Percentiles rank a stretch among this genome's conserved stretches.
Evolutionary conservation across 805 yeast species (phyloP).

Genomic region (Clavispora vitiphila): DNA sequence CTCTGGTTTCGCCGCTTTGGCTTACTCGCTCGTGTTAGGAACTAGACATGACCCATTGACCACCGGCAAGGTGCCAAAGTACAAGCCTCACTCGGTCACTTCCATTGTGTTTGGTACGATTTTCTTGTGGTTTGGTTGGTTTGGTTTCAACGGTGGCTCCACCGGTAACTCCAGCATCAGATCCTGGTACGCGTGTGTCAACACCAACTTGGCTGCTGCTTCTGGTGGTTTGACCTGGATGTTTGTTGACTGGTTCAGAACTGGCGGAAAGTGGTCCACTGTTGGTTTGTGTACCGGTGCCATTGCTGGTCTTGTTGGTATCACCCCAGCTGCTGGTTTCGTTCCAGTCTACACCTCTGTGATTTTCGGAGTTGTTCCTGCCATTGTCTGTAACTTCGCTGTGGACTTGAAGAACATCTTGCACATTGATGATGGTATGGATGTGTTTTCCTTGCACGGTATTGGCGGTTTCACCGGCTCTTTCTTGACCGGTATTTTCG

Average conservation of each 20-base stretch:
- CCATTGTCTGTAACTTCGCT: constrained; percentile 71
- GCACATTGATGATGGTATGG: constrained; percentile 90
- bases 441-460: constrained; percentile 90
- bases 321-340: constrained; percentile 96
- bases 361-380: constrained; percentile 14
- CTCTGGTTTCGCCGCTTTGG: constrained; percentile 91
- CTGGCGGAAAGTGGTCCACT: constrained; percentile 86
- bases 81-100: constrained; percentile 90
- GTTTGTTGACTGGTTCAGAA: constrained; percentile 82
- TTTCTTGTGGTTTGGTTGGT: constrained; percentile 98
- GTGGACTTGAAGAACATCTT: constrained; percentile 71
- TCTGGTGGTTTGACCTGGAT: constrained; percentile 93
- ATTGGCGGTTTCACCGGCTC: constrained; percentile 89
- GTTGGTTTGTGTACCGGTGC: constrained; percentile 94
- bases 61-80: constrained; percentile 68
- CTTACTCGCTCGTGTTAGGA: constrained; percentile 89
- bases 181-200: constrained; percentile 90
- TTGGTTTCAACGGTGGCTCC: constrained; percentile 98
- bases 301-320: constrained; percentile 88
- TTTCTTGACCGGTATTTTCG: constrained; percentile 83
- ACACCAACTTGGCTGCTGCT: constrained; percentile 92
- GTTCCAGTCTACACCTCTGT: constrained; percentile 70
- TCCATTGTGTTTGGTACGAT: constrained; percentile 89
- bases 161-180: constrained; percentile 91
- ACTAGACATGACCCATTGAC: constrained; percentile 82